Evolutionary conservation across 306 rosid species (phyloP).

Genomic region (Medicago arabica): DNA sequence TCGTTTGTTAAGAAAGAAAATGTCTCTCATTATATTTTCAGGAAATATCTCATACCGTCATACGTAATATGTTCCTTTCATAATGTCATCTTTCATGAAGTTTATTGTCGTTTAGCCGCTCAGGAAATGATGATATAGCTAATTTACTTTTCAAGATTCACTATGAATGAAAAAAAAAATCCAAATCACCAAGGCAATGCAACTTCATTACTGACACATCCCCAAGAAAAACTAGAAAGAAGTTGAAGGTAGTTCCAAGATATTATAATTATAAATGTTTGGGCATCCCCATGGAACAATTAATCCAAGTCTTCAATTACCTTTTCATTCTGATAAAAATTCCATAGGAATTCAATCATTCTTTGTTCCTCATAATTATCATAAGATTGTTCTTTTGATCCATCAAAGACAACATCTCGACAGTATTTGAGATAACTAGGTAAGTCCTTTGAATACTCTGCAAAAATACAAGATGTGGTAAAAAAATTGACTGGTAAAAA

Average conservation of each 20-base stretch:
- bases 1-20: slow-evolving; percentile 5
- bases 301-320: slow-evolving; percentile 50
- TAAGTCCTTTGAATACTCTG: slow-evolving; percentile 81
- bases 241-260: slow-evolving; percentile 21
- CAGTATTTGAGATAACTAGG: slow-evolving; percentile 77
- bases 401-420: slow-evolving; percentile 78
- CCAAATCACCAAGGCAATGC: background rate
- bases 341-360: slow-evolving; percentile 63
- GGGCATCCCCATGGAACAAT: slow-evolving; percentile 14
- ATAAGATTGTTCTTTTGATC: slow-evolving; percentile 57
- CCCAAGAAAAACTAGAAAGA: slow-evolving; percentile 20
- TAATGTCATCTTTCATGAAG: background rate
- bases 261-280: slow-evolving; percentile 25
- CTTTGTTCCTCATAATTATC: slow-evolving; percentile 71
- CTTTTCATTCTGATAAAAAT: slow-evolving; percentile 65
- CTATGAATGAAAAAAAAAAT: background rate
- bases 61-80: background rate
- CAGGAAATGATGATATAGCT: slow-evolving; percentile 13
- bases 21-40: background rate
- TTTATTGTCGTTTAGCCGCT: slow-evolving; percentile 1
- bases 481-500: no score
- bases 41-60: background rate
- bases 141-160: slow-evolving; percentile 17
- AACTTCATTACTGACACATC: slow-evolving; percentile 2
- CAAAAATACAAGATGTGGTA: slow-evolving; percentile 26